phyloP scores from a whole-genome alignment of 1,139 yeast species.

The Pichia sp. region DNA sequence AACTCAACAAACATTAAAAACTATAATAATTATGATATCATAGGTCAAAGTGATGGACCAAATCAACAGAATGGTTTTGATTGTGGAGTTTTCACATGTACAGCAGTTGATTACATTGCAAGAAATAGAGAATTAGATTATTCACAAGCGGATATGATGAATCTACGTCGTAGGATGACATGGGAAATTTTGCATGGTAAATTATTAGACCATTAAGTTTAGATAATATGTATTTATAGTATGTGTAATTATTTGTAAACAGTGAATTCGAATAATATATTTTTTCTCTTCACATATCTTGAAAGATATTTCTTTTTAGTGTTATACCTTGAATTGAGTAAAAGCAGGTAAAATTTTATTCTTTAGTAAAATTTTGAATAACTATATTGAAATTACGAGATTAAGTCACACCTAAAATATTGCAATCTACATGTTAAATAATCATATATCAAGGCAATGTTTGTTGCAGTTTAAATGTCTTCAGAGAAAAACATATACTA shows the following conservation, averaged over 20 bases:
- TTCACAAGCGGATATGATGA: conserved; percentile 64
- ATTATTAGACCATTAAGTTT: conserved; percentile 18
- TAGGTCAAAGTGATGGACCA: conserved; percentile 51
- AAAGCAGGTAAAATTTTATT: too few species aligned
- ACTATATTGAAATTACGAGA: too few species aligned
- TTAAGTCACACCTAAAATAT: too few species aligned
- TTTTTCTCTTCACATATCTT: too few species aligned
- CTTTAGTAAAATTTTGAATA: too few species aligned
- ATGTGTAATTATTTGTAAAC: background rate
- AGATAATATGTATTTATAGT: background rate
- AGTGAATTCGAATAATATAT: background rate
- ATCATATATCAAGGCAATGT: too few species aligned
- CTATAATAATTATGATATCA: conserved; percentile 33
- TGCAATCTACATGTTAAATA: too few species aligned
- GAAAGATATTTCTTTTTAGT: too few species aligned
- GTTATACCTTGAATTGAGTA: too few species aligned
- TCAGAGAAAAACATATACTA: too few species aligned
- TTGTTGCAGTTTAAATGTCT: too few species aligned
- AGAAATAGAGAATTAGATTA: conserved; percentile 44
- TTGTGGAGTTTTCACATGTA: conserved; percentile 92
- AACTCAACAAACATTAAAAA: conserved; percentile 32
- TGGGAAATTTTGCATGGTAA: conserved; percentile 34
- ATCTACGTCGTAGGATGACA: conserved; percentile 68
- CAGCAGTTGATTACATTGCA: conserved; percentile 62
- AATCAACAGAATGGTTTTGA: conserved; percentile 88